Conservation (phyloP, 2,329 filamentous ascomycete species). For the Neonectria ditissima region DNA sequence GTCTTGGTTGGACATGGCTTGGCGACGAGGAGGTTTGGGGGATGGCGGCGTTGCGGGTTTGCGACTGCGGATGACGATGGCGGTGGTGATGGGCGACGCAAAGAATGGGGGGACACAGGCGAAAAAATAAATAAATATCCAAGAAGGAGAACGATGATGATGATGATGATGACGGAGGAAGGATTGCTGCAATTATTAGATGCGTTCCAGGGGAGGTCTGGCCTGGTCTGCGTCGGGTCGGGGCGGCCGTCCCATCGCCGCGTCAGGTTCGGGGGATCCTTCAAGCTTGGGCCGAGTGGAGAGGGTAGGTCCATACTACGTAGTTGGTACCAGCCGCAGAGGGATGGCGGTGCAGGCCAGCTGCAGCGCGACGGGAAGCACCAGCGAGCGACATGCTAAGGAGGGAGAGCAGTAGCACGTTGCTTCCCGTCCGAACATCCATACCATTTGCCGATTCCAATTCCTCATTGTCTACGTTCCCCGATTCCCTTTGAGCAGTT, state of each 20-base stretch:
- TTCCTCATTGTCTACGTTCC: no score
- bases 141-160: not conserved
- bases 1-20: constrained; percentile 55
- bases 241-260: constrained; percentile 2
- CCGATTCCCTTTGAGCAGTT: no score
- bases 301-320: not conserved
- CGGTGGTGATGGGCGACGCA: not conserved
- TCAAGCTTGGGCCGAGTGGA: not conserved
- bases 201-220: not conserved
- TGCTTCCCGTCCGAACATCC: not conserved
- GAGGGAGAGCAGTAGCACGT: no score
- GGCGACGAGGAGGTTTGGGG: not conserved
- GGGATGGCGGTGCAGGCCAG: not conserved
- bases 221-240: constrained; percentile 1
- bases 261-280: constrained; percentile 13
- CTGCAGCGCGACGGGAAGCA: not conserved
- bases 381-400: not conserved
- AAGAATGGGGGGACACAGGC: no score
- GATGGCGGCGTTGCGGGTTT: no score
- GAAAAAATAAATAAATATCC: not conserved
- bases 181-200: not conserved
- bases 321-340: not conserved
- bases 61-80: not conserved
- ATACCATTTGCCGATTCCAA: no score
- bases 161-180: not conserved